Evolutionary conservation across 2,329 filamentous ascomycete genomes (phyloP), one percentile per base, ranked within the genome.

Genomic region (Aspergillus neoniger): DNA sequence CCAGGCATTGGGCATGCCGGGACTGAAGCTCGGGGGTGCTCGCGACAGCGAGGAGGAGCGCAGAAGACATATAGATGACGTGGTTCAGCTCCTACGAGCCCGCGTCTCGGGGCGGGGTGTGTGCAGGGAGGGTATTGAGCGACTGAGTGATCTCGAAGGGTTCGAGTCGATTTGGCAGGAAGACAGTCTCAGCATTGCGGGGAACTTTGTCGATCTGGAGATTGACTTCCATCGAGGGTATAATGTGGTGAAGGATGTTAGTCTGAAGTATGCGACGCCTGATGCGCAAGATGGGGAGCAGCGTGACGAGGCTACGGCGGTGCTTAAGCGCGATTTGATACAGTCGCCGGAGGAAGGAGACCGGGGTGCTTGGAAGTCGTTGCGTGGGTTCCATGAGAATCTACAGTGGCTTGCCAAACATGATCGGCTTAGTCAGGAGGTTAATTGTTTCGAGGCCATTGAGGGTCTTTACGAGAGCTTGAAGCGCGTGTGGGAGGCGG

Each of bases 161-260:
- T 79, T 81, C 32, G 77, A 80, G 53, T 79, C 77, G 14, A 76
- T 80, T 44, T 80, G 78, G 78, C 77, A 80, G 62, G 77, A 80
- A 15, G 75, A 81, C 44, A 76, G 74, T 60, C 70, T 81, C 48
- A 80, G 72, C 51, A 79, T 81, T 62, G 79, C 78, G 7, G 79
- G 79, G 4, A 79, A 80, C 50, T 77, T 76, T 57, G 78, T 81
- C 32, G 79, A 81, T 55, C 69, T 81, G 15, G 79, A 81, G 59
- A 78, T 81, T 51, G 77, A 78, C 47, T 81, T 81, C 53, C 71
- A 79, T 50, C 69, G 72, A 1, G 70, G 69, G 5, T 65, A 74
- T 51, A 76, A 81, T 57, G 70, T 68, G 6, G 78, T 81, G 38
- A 77, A 76, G 58, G 73, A 79, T 56, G 78, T 80, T 52, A 78